A percentile compares a stretch with the other conserved stretches of the same genome.
Evolutionary conservation across 768 basidiomycete species (phyloP).

Genomic region (Rhodocollybia butyracea): DNA sequence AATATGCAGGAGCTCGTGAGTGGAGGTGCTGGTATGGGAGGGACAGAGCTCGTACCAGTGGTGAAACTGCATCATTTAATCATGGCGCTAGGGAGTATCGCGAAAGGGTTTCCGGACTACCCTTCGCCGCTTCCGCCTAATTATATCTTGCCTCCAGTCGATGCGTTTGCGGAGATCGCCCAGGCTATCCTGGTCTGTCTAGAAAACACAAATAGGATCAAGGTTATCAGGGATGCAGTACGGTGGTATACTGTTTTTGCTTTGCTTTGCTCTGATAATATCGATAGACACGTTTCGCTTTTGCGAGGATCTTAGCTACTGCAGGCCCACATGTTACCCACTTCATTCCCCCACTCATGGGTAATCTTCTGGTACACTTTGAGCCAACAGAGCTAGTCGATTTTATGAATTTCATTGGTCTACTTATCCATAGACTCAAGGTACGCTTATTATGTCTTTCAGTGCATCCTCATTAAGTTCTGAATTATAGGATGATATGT

Average conservation of each 20-base stretch:
- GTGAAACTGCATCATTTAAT: slow-evolving; percentile 89
- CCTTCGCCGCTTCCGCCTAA: slow-evolving; percentile 65
- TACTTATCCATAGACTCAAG: slow-evolving; percentile 89
- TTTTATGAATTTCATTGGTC: slow-evolving; percentile 92
- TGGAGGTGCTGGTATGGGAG: slow-evolving; percentile 32
- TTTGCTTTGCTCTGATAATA: slow-evolving; percentile 9
- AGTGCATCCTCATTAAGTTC: background rate
- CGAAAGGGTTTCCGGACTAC: slow-evolving; percentile 95
- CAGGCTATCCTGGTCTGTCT: slow-evolving; percentile 85
- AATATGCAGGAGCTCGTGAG: slow-evolving; percentile 13
- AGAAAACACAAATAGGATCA: slow-evolving; percentile 83
- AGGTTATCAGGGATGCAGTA: slow-evolving; percentile 91
- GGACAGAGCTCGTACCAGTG: slow-evolving; percentile 72
- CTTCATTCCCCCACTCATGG: slow-evolving; percentile 86
- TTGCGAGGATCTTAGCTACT: slow-evolving; percentile 87
- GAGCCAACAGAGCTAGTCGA: slow-evolving; percentile 91
- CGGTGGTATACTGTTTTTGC: slow-evolving; percentile 22
- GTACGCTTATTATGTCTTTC: slow-evolving; percentile 32
- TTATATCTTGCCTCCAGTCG: slow-evolving; percentile 66
- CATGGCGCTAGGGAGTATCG: slow-evolving; percentile 91
- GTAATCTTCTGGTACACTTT: slow-evolving; percentile 86
- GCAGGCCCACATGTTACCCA: slow-evolving; percentile 84
- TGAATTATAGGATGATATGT: slow-evolving; percentile 69
- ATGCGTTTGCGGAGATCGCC: slow-evolving; percentile 81
- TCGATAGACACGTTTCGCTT: slow-evolving; percentile 83